Percentiles rank a stretch among this genome's conserved stretches.
These are phyloP conservation scores for Orobanche coerulescens DNA, from an alignment of 257 asterid genomes.

Conservation along the genomic window DNA sequence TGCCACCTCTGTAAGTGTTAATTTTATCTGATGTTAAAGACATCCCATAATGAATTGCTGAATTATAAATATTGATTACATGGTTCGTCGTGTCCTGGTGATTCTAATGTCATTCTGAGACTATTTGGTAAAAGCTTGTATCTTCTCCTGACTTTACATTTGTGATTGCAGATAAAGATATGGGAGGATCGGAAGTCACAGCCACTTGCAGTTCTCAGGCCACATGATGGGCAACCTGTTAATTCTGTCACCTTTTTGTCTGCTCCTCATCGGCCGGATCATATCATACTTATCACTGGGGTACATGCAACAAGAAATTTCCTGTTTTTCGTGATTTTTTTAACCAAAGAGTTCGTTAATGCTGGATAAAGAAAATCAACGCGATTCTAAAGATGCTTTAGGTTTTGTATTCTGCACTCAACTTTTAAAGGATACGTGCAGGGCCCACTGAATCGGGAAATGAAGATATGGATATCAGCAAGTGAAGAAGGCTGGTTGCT, in stretches of 20 bases:
- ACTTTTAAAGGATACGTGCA: conserved; percentile 25
- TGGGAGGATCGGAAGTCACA: conserved; percentile 86
- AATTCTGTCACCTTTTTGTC: conserved; percentile 89
- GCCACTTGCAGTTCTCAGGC: conserved; percentile 89
- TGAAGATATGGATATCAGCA: conserved; percentile 82
- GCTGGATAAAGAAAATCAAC: conserved; percentile 14
- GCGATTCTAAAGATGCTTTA: conserved; percentile 26
- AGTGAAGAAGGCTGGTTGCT: conserved; percentile 99
- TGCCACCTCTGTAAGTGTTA: not conserved
- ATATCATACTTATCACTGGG: conserved; percentile 95
- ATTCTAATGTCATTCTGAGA: conserved; percentile 2
- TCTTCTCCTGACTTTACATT: not conserved
- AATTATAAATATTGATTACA: conserved; percentile 15
- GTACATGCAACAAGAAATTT: conserved; percentile 29
- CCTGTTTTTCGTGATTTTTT: not conserved
- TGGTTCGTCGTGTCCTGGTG: not conserved
- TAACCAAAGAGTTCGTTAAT: not conserved
- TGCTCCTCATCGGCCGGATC: conserved; percentile 84
- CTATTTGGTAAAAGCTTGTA: not conserved
- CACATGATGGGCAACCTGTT: conserved; percentile 94
- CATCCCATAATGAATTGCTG: conserved; percentile 2
- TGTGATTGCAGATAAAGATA: conserved; percentile 68
- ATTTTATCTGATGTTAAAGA: not conserved
- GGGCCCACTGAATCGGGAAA: conserved; percentile 88
- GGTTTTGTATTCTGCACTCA: conserved; percentile 16